A percentile compares a stretch with the other conserved stretches of the same genome.
Evolutionary conservation across 106 monocot species (phyloP).

Genomic region (Platanthera guangdongensis): DNA sequence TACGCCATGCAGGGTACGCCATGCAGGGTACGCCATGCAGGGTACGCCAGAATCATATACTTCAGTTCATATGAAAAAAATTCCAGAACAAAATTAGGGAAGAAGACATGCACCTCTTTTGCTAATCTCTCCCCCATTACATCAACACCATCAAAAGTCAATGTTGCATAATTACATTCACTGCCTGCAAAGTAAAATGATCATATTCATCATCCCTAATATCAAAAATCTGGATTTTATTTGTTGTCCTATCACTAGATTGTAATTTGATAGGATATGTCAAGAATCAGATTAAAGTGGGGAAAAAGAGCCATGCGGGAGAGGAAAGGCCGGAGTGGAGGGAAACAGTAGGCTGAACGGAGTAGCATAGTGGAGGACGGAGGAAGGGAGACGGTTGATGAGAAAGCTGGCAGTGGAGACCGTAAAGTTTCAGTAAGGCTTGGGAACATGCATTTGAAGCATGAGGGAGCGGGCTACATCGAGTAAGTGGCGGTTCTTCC

Average conservation of each 20-base stretch:
- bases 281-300: neutral
- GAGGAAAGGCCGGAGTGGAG: no score
- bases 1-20: neutral
- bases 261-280: neutral
- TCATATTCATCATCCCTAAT: neutral
- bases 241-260: neutral
- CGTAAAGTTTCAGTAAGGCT: no score
- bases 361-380: no score
- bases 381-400: no score
- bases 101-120: conserved; percentile 52
- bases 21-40: conserved; percentile 2
- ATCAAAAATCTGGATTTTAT: neutral
- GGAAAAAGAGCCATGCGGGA: neutral
- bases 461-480: no score
- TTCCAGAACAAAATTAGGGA: neutral
- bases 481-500: no score
- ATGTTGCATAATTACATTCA: conserved; percentile 44
- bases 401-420: no score
- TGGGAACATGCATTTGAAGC: no score
- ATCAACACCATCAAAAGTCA: conserved; percentile 83
- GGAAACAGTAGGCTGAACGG: no score
- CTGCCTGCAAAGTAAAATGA: conserved; percentile 46
- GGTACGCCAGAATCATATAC: neutral
- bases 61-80: neutral
- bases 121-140: conserved; percentile 84